These are phyloP conservation scores for Hypoxylon perforatum DNA, from an alignment of 495 filamentous ascomycete genomes.

Conservation along the genomic window DNA sequence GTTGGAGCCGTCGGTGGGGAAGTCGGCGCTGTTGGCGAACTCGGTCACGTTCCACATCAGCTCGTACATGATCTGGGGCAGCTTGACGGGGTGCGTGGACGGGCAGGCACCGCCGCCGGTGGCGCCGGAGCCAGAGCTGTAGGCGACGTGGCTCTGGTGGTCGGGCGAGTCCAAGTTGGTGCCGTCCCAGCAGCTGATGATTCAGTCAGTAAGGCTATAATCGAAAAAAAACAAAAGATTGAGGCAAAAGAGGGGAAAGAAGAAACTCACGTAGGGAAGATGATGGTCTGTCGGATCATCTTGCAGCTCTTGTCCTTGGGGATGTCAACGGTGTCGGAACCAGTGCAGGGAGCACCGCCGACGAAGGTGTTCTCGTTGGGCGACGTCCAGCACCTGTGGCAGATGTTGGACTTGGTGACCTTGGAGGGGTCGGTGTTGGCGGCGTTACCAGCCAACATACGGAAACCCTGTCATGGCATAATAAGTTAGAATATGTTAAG, in stretches of 20 bases:
- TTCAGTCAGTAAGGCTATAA: slow-evolving; percentile 18
- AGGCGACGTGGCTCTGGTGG: slow-evolving; percentile 73
- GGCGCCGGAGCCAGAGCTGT: slow-evolving; percentile 60
- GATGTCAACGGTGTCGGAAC: slow-evolving; percentile 66
- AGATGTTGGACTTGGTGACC: slow-evolving; percentile 64
- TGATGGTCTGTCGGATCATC: slow-evolving; percentile 69
- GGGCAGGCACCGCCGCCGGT: slow-evolving; percentile 69
- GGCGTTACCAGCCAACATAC: slow-evolving; percentile 62
- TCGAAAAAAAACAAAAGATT: neutral
- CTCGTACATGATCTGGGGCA: slow-evolving; percentile 77
- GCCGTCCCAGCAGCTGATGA: slow-evolving; percentile 62
- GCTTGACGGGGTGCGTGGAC: slow-evolving; percentile 68
- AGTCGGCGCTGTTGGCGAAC: slow-evolving; percentile 64
- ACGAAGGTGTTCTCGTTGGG: slow-evolving; percentile 58
- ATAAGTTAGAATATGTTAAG: slow-evolving; percentile 55
- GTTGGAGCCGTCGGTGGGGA: slow-evolving; percentile 65
- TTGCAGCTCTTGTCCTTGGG: slow-evolving; percentile 62
- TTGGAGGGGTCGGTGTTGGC: slow-evolving; percentile 60
- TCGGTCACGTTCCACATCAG: slow-evolving; percentile 69
- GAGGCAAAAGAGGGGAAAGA: too few relatives aligned
- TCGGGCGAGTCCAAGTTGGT: slow-evolving; percentile 68
- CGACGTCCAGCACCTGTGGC: slow-evolving; percentile 66
- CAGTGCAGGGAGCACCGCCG: slow-evolving; percentile 59
- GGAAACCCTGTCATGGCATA: slow-evolving; percentile 68
- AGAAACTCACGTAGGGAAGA: slow-evolving; percentile 64